phyloP scores from a whole-genome alignment of 352 stramenopile genomes.

The Elongisporangium prolatum region DNA sequence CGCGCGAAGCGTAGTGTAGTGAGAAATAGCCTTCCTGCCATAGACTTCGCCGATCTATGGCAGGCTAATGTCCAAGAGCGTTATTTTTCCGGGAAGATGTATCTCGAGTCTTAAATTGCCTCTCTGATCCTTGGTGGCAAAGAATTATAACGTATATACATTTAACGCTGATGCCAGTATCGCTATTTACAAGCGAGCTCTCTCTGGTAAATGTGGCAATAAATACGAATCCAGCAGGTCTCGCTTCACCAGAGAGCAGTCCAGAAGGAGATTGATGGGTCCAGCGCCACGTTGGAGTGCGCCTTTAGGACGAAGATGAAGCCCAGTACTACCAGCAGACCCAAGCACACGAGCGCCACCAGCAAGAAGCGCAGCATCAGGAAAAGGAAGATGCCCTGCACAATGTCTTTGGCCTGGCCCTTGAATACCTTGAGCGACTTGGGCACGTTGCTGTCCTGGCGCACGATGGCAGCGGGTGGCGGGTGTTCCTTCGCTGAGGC shows the following conservation, averaged over 20 bases:
- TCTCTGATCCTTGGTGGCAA: too few relatives aligned
- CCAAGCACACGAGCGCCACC: slow-evolving; percentile 27
- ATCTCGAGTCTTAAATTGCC: too few relatives aligned
- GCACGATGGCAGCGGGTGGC: slow-evolving; percentile 14
- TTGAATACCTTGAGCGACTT: slow-evolving; percentile 60
- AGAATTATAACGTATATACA: too few relatives aligned
- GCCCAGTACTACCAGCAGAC: slow-evolving; percentile 19
- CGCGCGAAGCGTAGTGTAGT: too few relatives aligned
- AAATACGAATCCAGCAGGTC: slow-evolving; percentile 1
- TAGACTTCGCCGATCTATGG: too few relatives aligned
- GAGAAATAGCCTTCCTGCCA: too few relatives aligned
- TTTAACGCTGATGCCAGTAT: too few relatives aligned
- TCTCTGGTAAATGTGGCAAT: slow-evolving; percentile 1
- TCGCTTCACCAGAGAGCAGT: not conserved
- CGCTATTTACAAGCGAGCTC: too few relatives aligned
- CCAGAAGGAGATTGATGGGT: slow-evolving; percentile 29
- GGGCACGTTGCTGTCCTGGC: slow-evolving; percentile 39
- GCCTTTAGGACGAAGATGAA: slow-evolving; percentile 37
- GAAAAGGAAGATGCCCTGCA: slow-evolving; percentile 58
- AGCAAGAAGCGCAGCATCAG: slow-evolving; percentile 52
- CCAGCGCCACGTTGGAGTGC: slow-evolving; percentile 15
- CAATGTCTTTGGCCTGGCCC: slow-evolving; percentile 45
- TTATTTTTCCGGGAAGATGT: too few relatives aligned
- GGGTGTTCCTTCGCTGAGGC: slow-evolving; percentile 3
- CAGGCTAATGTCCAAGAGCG: too few relatives aligned